Evolutionary conservation across 768 basidiomycete genomes (phyloP).

Genomic region (Pisolithus albus): DNA sequence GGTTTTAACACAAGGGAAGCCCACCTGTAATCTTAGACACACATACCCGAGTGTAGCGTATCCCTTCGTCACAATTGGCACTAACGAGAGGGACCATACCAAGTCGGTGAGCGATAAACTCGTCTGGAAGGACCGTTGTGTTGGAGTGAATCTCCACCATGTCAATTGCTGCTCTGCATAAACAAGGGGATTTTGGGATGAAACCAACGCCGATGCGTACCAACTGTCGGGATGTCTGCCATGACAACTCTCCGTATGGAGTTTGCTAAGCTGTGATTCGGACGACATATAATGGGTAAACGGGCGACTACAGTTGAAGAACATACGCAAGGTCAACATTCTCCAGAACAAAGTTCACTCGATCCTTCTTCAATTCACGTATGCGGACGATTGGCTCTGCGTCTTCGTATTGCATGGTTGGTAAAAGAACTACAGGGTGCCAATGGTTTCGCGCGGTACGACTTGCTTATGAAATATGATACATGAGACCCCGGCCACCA

Average conservation of each 20-base stretch:
- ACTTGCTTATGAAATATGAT: neutral
- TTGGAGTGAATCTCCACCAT: slow-evolving; percentile 90
- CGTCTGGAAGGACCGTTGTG: slow-evolving; percentile 90
- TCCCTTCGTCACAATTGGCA: slow-evolving; percentile 81
- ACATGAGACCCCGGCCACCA: neutral
- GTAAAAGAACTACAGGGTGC: neutral
- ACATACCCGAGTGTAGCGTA: slow-evolving; percentile 69
- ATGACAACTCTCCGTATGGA: slow-evolving; percentile 90
- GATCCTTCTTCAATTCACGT: slow-evolving; percentile 76
- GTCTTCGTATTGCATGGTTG: slow-evolving; percentile 32
- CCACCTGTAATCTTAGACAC: neutral
- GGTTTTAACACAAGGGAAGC: neutral
- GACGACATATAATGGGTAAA: slow-evolving; percentile 8
- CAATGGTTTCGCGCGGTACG: neutral
- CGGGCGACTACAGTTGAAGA: slow-evolving; percentile 2
- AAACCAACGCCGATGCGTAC: slow-evolving; percentile 39
- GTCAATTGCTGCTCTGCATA: slow-evolving; percentile 70
- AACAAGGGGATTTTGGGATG: slow-evolving; percentile 1
- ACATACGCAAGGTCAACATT: slow-evolving; percentile 95
- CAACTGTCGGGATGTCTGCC: slow-evolving; percentile 94
- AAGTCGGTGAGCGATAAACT: slow-evolving; percentile 93
- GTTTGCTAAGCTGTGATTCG: slow-evolving; percentile 72
- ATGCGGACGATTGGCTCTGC: slow-evolving; percentile 70
- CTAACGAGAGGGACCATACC: slow-evolving; percentile 91
- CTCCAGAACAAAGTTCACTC: slow-evolving; percentile 86